Evolutionary conservation across 2,329 filamentous ascomycete species (phyloP).

Genomic region (Colletotrichum gloeosporioides): DNA sequence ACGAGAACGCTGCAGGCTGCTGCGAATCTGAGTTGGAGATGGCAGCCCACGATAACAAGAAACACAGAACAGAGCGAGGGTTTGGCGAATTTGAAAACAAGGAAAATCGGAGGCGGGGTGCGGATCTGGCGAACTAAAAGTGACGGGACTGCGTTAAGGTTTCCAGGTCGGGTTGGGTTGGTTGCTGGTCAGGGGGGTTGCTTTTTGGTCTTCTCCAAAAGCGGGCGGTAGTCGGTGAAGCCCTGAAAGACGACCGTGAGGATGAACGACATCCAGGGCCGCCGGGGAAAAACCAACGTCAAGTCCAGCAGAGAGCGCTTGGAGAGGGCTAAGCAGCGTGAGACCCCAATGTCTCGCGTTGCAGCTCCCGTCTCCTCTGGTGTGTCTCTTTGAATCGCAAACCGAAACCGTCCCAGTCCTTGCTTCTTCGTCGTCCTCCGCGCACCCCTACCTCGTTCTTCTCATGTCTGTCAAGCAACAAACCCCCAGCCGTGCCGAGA

Average conservation of each 20-base stretch:
- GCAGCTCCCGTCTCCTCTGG: constrained; percentile 4
- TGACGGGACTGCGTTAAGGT: neutral
- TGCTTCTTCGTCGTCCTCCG: neutral
- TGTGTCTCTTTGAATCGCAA: neutral
- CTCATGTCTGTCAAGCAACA: neutral
- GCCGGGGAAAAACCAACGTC: neutral
- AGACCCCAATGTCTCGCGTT: constrained; percentile 16
- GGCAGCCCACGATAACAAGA: constrained; percentile 2
- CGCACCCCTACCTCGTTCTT: neutral
- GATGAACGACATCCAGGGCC: neutral
- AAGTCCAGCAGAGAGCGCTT: neutral
- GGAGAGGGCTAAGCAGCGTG: neutral
- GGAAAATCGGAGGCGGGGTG: constrained; percentile 20
- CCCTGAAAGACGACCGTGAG: constrained; percentile 7
- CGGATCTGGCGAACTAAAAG: constrained; percentile 7
- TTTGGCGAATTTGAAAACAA: constrained; percentile 14
- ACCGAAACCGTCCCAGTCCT: constrained; percentile 6
- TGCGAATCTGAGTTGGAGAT: neutral
- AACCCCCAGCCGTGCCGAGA: neutral
- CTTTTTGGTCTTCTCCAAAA: constrained; percentile 15
- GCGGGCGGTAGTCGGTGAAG: constrained; percentile 11
- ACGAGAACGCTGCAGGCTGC: neutral
- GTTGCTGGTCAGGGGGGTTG: constrained; percentile 8
- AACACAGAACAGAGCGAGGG: constrained; percentile 5
- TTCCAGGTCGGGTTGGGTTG: neutral